Evolutionary conservation across 2,329 filamentous ascomycete species (phyloP).

Genomic region (Pseudogymnoascus sp.): DNA sequence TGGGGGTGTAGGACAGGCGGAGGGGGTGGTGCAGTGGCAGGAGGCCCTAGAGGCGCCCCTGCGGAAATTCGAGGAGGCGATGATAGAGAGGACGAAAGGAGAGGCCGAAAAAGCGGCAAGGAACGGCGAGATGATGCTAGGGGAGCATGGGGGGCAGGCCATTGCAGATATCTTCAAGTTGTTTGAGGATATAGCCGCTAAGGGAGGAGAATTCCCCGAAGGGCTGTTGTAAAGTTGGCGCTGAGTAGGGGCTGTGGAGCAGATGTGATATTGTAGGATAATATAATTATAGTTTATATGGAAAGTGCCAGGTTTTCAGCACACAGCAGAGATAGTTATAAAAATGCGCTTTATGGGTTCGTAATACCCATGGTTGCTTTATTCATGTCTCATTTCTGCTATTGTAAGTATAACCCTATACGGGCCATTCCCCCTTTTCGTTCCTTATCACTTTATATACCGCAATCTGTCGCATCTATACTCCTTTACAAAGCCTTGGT

Average conservation of each 20-base stretch:
- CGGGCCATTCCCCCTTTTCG: too few relatives aligned
- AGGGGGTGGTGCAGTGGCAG: slow-evolving; percentile 13
- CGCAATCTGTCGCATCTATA: background rate
- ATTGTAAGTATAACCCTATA: too few relatives aligned
- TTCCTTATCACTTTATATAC: too few relatives aligned
- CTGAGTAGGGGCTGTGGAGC: background rate
- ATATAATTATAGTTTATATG: background rate
- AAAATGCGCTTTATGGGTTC: too few relatives aligned
- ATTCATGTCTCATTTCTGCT: too few relatives aligned
- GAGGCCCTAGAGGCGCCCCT: slow-evolving; percentile 17
- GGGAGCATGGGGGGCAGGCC: slow-evolving; percentile 4
- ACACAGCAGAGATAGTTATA: too few relatives aligned
- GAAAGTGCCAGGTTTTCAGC: too few relatives aligned
- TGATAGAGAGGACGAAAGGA: slow-evolving; percentile 13
- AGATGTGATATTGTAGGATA: background rate
- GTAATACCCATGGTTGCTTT: too few relatives aligned
- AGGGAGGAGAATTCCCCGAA: background rate
- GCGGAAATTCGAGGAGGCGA: slow-evolving; percentile 20
- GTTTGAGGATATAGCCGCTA: background rate
- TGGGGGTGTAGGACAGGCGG: slow-evolving; percentile 22
- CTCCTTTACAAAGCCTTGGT: background rate
- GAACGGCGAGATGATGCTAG: slow-evolving; percentile 14
- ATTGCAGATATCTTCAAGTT: background rate
- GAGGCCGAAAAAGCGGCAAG: slow-evolving; percentile 12
- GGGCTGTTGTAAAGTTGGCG: background rate